phyloP scores from a whole-genome alignment of 1,284 basidiomycete species.

The Trichosporon asahii region DNA sequence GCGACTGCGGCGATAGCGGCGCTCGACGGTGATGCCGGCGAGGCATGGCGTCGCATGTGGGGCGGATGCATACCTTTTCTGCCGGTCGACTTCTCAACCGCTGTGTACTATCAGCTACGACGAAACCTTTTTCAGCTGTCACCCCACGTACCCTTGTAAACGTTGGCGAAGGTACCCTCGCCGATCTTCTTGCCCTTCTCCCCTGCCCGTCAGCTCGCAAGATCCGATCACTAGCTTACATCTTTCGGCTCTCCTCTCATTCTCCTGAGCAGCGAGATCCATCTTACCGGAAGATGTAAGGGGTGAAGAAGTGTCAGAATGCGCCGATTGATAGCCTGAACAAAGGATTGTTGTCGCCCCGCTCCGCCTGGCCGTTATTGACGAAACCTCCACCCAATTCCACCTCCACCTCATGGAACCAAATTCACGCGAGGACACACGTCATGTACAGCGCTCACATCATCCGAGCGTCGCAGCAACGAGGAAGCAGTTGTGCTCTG shows the following conservation, averaged over 20 bases:
- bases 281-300: constrained; percentile 22
- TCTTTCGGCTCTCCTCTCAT: constrained; percentile 36
- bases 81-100: constrained; percentile 40
- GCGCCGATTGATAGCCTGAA: neutral
- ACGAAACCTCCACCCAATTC: neutral
- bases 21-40: no score
- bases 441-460: neutral
- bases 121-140: neutral
- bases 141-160: constrained; percentile 71
- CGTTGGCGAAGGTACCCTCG: constrained; percentile 96
- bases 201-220: constrained; percentile 34
- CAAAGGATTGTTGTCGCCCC: neutral
- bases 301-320: neutral
- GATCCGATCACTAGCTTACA: constrained; percentile 29
- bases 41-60: no score
- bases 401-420: constrained; percentile 1
- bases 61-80: constrained; percentile 31
- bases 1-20: no score
- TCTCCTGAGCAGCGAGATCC: constrained; percentile 47
- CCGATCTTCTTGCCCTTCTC: constrained; percentile 81
- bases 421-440: neutral
- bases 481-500: neutral
- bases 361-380: neutral
- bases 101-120: constrained; percentile 20
- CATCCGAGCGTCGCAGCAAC: neutral